Percentiles rank a stretch among this genome's conserved stretches.
These are phyloP conservation scores for Sideroxylon spinosum DNA, from an alignment of 179 eudicot genomes.

Conservation along the genomic window DNA sequence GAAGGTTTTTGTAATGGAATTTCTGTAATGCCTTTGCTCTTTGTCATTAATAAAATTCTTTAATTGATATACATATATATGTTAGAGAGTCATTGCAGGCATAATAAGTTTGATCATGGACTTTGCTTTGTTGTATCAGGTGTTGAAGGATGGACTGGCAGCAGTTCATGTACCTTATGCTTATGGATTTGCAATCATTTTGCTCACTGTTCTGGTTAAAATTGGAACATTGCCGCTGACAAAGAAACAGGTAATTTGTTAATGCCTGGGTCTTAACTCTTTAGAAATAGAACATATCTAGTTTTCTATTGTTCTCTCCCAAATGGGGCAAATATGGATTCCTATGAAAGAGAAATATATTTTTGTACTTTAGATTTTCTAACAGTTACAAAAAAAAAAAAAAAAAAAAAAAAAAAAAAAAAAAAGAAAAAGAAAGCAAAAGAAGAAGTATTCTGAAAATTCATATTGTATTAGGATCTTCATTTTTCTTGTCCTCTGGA, in stretches of 20 bases:
- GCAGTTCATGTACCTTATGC: slow-evolving; percentile 86
- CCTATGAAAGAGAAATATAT: neutral
- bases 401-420: neutral
- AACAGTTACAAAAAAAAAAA: too few species aligned
- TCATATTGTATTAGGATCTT: neutral
- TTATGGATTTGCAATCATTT: slow-evolving; percentile 93
- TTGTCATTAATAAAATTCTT: too few species aligned
- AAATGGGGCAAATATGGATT: slow-evolving; percentile 4
- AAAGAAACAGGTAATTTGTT: slow-evolving; percentile 79
- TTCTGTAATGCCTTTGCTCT: too few species aligned
- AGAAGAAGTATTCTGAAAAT: neutral
- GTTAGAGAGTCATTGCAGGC: neutral
- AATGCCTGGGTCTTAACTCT: neutral
- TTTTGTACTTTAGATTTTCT: too few species aligned
- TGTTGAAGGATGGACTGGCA: slow-evolving; percentile 74
- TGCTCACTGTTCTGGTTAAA: slow-evolving; percentile 88
- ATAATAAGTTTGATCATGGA: neutral
- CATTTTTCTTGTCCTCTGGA: neutral
- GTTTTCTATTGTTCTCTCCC: neutral
- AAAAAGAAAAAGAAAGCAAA: neutral
- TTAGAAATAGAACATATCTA: neutral
- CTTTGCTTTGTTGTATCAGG: slow-evolving; percentile 38
- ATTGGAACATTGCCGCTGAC: slow-evolving; percentile 81
- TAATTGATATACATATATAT: too few species aligned
- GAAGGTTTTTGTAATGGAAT: too few species aligned